Base-by-base conservation (phyloP, 495 filamentous ascomycete genomes). In the Aspergillus mulundensis region DNA sequence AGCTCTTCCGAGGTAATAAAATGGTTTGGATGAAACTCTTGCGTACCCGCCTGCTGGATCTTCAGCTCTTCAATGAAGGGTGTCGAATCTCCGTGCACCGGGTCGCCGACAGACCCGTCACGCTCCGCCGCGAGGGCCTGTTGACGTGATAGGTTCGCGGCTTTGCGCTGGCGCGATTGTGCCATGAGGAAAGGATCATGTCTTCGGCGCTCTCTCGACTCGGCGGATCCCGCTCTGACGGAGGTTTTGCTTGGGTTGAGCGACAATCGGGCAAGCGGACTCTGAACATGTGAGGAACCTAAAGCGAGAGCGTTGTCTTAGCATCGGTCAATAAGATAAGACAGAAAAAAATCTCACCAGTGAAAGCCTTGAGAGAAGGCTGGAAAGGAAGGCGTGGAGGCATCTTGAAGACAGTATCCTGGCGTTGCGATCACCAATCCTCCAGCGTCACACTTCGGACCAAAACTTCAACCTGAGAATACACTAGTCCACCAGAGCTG, bases 61-160 rank as follows among this genome's bases (percentile, higher is more conserved):
- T 90, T 86, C 67, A 98, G 84, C 41, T 88, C 87, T 72, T 88
- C 79, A 66, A 96, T 72, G 70, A 96, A 98, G 34, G 90, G 80
- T 12, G 95, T 97, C 7, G 79, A 66, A 38, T 84, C 71, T 61
- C 91, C 92, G 51, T 84, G 78, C 61, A 97, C 80, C 0, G 92
- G 89, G 70, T 95, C 83, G 24, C 90, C 91, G 47, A 84, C 62
- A 25, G 76, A 77, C 21, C 70, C 77, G 28, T 82, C 74, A 53
- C 88, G 83, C 60, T 85, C 71, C 48, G 78, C 65, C 32, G 82
- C 68, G 53, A 97, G 81, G 41, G 79, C 82, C 54, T 80, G 77
- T 60, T 85, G 89, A 15, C 88, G 84, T 60, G 82, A 80, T 42
- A 93, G 62, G 67, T 95, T 95, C 53, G 85, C 88, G 20, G 84